phyloP scores from a whole-genome alignment of 1,284 basidiomycete species.

The Cryptococcus floricola region DNA sequence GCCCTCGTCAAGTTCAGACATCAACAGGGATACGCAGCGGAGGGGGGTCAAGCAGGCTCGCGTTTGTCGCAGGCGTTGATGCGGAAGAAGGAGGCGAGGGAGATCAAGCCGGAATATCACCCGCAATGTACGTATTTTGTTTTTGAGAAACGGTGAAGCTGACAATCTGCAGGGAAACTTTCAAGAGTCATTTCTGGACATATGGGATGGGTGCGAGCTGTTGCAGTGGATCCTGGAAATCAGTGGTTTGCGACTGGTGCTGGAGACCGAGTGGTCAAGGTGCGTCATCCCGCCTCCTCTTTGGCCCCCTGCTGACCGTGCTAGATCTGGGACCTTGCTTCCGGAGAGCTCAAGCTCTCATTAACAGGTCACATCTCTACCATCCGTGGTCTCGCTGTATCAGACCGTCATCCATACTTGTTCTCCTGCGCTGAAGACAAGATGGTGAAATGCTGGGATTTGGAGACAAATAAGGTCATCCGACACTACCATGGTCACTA shows the following conservation, averaged over 20 bases:
- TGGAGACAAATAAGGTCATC: slow-evolving; percentile 98
- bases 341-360: slow-evolving; percentile 89
- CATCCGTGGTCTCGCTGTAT: slow-evolving; percentile 89
- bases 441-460: slow-evolving; percentile 99
- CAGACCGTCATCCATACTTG: slow-evolving; percentile 87
- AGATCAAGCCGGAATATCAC: slow-evolving; percentile 91
- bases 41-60: slow-evolving; percentile 48
- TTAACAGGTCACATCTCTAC: slow-evolving; percentile 97
- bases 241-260: slow-evolving; percentile 98
- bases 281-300: slow-evolving; percentile 14
- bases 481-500: slow-evolving; percentile 97
- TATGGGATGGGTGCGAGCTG: slow-evolving; percentile 95
- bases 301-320: background rate
- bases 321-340: slow-evolving; percentile 93
- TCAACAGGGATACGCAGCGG: slow-evolving; percentile 48
- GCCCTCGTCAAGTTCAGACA: slow-evolving; percentile 48
- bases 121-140: slow-evolving; percentile 59
- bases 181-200: slow-evolving; percentile 96
- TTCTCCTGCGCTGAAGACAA: slow-evolving; percentile 98
- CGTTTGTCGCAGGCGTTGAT: slow-evolving; percentile 79
- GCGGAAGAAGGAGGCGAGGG: slow-evolving; percentile 83
- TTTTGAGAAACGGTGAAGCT: background rate
- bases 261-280: slow-evolving; percentile 93
- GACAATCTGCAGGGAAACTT: slow-evolving; percentile 68
- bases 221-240: slow-evolving; percentile 95